Evolutionary conservation across 495 filamentous ascomycete species (phyloP).

Genomic region (Tuber aestivum): DNA sequence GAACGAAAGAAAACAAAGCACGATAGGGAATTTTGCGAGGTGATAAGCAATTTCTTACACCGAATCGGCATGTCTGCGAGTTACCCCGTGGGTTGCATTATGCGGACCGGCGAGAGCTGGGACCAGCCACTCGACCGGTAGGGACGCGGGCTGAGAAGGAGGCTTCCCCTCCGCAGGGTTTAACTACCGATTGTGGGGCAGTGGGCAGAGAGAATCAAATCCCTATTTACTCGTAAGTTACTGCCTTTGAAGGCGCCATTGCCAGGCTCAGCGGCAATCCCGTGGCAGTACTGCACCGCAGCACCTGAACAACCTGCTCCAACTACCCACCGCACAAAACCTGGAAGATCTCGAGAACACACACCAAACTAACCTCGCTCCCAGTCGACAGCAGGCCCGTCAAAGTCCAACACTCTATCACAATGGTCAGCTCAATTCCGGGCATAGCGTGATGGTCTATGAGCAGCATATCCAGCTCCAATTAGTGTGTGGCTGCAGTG

Average conservation of each 20-base stretch:
- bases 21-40: neutral
- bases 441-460: neutral
- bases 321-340: neutral
- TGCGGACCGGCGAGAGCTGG: neutral
- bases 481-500: neutral
- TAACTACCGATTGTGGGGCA: neutral
- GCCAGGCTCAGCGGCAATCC: neutral
- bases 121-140: neutral
- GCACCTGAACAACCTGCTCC: neutral
- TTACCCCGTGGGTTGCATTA: neutral
- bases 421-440: neutral
- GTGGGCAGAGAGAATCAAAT: neutral
- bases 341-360: neutral
- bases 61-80: neutral
- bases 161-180: neutral
- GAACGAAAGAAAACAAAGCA: neutral
- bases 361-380: neutral
- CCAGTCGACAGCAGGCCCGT: neutral
- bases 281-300: too few relatives aligned
- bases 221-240: too few relatives aligned
- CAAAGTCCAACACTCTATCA: neutral
- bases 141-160: neutral
- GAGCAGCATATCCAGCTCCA: neutral
- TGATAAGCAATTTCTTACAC: neutral
- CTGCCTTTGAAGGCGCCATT: neutral